Evolutionary conservation across 805 yeast species (phyloP), one percentile per base, ranked within the genome.

Genomic region (Kazachstania taianensis): DNA sequence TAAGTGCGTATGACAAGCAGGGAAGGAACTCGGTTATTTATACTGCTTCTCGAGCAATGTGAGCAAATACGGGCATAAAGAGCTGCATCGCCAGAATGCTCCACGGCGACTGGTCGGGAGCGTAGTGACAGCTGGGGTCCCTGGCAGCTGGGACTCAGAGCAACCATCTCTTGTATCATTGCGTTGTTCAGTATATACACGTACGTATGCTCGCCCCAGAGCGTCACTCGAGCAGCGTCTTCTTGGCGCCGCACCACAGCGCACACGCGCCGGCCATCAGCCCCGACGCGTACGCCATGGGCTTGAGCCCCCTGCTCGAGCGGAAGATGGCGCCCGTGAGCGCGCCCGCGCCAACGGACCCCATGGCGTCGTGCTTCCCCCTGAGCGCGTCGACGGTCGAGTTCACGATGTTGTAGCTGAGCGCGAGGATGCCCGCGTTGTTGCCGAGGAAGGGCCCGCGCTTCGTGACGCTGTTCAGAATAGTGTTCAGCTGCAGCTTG

Each of bases 361-460:
- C 89, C 35, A 64, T 56, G 49, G 79, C 79, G 62, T 89, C 97
- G 60, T 89, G 96, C 60, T 77, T 74, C 36, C 94, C 96, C 64
- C 96, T 79, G 37, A 78, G 55, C 29, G 72, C 69, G 59, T 84
- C 97, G 45, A 92, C 67, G 8, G 79, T 57, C 20, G 92, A 75
- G 62, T 86, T 87, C 48, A 84, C 69, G 46, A 89, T 59, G 65
- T 92, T 92, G 65, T 92, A 92, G 45, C 81, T 72, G 50, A 92
- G 63, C 17, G 96, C 96, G 48, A 92, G 69, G 15, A 86, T 94
- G 65, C 96, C 98, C 12, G 95, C 94, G 36, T 81, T 78, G 67
- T 92, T 92, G 49, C 97, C 98, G 55, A 89, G 63, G 61, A 75
- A 89, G 16, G 98, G 98, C 41, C 98, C 98, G 60, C 95, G 78